Evolutionary conservation across 78 protist genomes (phyloP).

Genomic region (Protostelium mycophagum): DNA sequence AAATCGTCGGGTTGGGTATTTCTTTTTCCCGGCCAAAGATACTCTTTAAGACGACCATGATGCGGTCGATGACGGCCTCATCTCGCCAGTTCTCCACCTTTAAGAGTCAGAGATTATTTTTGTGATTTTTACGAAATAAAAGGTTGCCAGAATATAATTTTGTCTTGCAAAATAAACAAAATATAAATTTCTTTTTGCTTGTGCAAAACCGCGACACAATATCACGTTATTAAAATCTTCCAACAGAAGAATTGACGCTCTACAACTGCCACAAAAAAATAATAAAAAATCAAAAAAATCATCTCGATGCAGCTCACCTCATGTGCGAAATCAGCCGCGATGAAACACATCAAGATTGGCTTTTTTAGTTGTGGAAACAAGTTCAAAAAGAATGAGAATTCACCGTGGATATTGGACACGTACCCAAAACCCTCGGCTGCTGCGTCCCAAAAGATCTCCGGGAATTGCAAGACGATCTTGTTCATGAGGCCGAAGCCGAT

Average conservation of each 20-base stretch:
- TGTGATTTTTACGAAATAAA: too few species aligned
- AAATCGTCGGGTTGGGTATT: background rate
- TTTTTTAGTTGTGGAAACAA: background rate
- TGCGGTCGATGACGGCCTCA: background rate
- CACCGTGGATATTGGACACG: background rate
- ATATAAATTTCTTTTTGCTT: too few species aligned
- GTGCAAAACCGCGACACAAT: too few species aligned
- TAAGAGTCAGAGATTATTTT: background rate
- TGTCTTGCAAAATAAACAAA: too few species aligned
- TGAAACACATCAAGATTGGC: background rate
- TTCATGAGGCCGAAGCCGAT: slow-evolving; percentile 2
- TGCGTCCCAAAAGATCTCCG: background rate
- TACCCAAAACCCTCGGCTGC: background rate
- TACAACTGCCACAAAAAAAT: background rate
- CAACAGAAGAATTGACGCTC: background rate
- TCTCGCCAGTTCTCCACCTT: background rate
- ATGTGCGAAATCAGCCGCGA: background rate
- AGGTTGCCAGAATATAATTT: too few species aligned
- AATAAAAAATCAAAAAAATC: too few species aligned
- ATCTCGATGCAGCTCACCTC: too few species aligned
- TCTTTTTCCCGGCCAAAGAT: background rate
- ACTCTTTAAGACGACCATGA: background rate
- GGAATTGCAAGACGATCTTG: background rate
- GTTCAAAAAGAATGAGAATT: background rate
- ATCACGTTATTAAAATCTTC: too few species aligned